Evolutionary conservation across 345 rosid genomes (phyloP), one percentile per base, ranked within the genome.

Genomic region (Euclidium syriacum): DNA sequence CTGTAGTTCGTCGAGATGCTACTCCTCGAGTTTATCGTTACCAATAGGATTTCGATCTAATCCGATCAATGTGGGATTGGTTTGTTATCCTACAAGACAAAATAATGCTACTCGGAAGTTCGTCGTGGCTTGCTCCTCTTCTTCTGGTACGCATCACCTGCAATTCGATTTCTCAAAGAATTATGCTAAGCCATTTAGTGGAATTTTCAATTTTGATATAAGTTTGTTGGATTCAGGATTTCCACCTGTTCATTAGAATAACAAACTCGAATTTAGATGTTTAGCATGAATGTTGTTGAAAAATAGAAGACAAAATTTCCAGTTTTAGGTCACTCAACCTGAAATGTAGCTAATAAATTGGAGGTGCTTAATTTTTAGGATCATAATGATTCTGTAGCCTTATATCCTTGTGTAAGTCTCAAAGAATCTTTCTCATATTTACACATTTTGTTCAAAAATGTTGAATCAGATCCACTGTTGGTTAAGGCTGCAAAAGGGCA

Each of bases 401-500:
- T 36, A 39, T 15, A 3, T 49, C 19, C 50, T 67, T 36, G 55
- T 35, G 18, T 10, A 17, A 55, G 36, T 25, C 11, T 2, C 0
- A 9, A 2, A 5, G 25, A 34, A 68, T 3, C 39, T 68, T 17
- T 26, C 62, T 69, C 26, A 35, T 3, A 18, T 34, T 9, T 5
- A 30, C 36, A 23, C 4, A 33, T 42, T n/a, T 64, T 49, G 6
- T 65, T 53, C 16, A 47, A 40, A n/a, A 41, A 48, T 49, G 70
- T 73, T 41, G 10, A 27, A 62, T 29, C 77, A 87, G 94, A 89
- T 76, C 94, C 91, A 34, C 62, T 92, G 23, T 75, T 89, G 84
- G 87, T 92, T 41, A 89, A 89, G 82, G 96, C 91, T 73, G 98
- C 94, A 0, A 83, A 83, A 79, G 91, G 98, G 40, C 81, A 85